Conservation (phyloP, 345 rosid species). For the Crucihimalaya himalaica region DNA sequence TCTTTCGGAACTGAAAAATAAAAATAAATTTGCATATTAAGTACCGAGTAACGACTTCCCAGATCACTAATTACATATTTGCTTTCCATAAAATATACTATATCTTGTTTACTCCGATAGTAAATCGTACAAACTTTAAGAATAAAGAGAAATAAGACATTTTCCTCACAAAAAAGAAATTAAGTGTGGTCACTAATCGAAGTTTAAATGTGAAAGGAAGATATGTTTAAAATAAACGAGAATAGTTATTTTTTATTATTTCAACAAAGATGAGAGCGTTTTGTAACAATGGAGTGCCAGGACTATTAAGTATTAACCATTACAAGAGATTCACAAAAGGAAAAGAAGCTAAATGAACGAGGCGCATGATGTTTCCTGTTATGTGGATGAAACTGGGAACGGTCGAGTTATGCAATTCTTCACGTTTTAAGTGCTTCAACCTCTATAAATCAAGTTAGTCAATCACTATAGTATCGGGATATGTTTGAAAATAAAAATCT, state of each 20-base stretch:
- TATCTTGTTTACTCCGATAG: neutral
- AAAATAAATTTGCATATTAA: neutral
- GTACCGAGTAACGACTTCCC: neutral
- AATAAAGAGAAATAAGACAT: neutral
- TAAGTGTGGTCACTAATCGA: neutral
- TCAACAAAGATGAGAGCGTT: neutral
- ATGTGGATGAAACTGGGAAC: neutral
- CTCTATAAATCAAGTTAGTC: neutral
- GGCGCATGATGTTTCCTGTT: neutral
- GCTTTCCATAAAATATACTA: neutral
- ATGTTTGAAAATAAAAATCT: neutral
- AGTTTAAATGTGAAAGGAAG: neutral
- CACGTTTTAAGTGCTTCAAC: neutral
- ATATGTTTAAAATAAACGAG: neutral
- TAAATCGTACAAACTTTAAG: neutral
- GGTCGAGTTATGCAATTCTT: neutral
- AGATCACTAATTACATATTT: neutral
- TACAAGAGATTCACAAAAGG: neutral
- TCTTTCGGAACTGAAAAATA: neutral
- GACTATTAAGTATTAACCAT: neutral
- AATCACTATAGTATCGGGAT: neutral
- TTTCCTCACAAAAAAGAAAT: no score
- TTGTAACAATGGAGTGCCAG: neutral
- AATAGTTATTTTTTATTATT: neutral
- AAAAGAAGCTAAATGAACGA: neutral